Conservation (phyloP, 495 filamentous ascomycete species). For the Aspergillus saccharolyticus region DNA sequence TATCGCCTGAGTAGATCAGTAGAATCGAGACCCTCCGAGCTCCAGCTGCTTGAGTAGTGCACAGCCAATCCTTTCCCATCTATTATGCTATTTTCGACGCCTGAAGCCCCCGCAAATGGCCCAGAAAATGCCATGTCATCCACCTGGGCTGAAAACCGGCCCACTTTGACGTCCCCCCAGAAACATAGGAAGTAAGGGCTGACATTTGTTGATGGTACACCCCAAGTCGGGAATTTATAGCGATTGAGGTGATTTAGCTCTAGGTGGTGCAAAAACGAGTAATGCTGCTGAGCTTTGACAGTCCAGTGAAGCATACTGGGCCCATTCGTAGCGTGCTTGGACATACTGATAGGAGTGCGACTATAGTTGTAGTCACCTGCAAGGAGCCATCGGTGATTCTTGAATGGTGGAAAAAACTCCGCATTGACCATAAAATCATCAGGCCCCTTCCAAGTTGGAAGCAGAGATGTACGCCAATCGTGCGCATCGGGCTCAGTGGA, state of each 20-base stretch:
- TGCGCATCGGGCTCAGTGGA: constrained; percentile 10
- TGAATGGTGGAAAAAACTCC: constrained; percentile 24
- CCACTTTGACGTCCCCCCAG: constrained; percentile 35
- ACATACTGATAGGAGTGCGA: constrained; percentile 28
- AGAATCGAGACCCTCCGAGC: constrained; percentile 33
- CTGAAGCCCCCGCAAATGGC: background rate
- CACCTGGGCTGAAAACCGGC: constrained; percentile 15
- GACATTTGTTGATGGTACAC: constrained; percentile 38
- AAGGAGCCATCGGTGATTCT: constrained; percentile 32
- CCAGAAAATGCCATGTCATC: background rate
- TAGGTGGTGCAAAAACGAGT: constrained; percentile 50
- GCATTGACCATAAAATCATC: constrained; percentile 20
- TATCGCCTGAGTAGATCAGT: constrained; percentile 52
- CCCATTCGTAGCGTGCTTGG: constrained; percentile 28
- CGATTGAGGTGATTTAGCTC: constrained; percentile 37
- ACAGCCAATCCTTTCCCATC: constrained; percentile 49
- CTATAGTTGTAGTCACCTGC: constrained; percentile 18
- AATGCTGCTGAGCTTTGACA: constrained; percentile 50
- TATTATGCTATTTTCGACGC: constrained; percentile 33
- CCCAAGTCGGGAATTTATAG: constrained; percentile 51
- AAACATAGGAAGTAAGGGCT: constrained; percentile 47
- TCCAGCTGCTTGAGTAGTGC: constrained; percentile 42
- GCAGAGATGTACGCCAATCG: constrained; percentile 28
- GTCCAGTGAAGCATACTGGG: constrained; percentile 42
- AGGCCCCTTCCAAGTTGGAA: constrained; percentile 30